phyloP scores from a whole-genome alignment of 208 protist species.

The Leishmania arabica region DNA sequence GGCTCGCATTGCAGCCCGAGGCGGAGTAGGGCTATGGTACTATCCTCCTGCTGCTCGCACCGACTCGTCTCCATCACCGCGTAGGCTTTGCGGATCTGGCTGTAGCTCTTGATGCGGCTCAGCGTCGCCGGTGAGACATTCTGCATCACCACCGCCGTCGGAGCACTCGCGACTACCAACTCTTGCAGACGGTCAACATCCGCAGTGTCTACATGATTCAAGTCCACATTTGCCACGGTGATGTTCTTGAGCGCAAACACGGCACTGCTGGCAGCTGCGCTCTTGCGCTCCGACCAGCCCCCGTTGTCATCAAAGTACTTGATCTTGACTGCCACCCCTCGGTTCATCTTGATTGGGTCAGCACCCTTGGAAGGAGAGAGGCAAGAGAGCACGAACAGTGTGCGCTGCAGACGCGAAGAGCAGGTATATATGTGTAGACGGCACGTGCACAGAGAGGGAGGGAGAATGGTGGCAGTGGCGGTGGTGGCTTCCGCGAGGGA shows the following conservation, averaged over 20 bases:
- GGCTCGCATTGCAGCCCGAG: constrained; percentile 59
- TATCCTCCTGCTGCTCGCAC: constrained; percentile 56
- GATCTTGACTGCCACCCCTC: constrained; percentile 45
- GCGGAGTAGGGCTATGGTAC: constrained; percentile 66
- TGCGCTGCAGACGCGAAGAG: not conserved
- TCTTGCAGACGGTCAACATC: constrained; percentile 71
- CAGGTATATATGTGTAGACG: not conserved
- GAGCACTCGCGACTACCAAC: constrained; percentile 41
- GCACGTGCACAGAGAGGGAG: not conserved
- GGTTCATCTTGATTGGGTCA: constrained; percentile 16
- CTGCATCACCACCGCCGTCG: constrained; percentile 74
- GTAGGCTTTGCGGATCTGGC: constrained; percentile 62
- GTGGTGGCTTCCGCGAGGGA: not conserved
- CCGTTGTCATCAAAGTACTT: constrained; percentile 74
- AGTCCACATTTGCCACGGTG: constrained; percentile 69
- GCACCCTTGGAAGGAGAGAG: not conserved
- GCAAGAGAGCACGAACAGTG: not conserved
- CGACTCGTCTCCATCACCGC: constrained; percentile 63
- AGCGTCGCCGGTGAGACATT: constrained; percentile 48
- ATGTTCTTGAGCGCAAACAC: constrained; percentile 43
- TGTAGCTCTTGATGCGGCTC: constrained; percentile 59
- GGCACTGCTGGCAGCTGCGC: constrained; percentile 17
- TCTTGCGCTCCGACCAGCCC: constrained; percentile 64
- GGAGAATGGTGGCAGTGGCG: not conserved
- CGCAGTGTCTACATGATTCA: constrained; percentile 34